Percentiles rank a stretch among this genome's conserved stretches.
These are phyloP conservation scores for Aspergillus kassunensis DNA, from an alignment of 495 filamentous ascomycete species.

Conservation along the genomic window DNA sequence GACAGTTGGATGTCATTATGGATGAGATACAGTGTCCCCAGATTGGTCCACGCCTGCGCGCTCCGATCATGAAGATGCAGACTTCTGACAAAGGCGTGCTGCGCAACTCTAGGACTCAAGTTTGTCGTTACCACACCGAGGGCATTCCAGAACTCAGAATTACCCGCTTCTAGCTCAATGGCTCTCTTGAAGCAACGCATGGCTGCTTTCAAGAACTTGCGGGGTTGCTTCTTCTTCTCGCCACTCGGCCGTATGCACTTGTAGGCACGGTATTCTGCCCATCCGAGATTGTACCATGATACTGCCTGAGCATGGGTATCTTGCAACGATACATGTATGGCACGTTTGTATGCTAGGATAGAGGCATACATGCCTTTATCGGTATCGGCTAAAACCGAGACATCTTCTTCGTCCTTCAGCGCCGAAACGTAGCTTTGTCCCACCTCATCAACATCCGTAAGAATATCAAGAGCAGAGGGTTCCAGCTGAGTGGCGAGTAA, in stretches of 20 bases:
- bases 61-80: slow-evolving; percentile 87
- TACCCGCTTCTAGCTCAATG: slow-evolving; percentile 92
- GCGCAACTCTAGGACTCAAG: slow-evolving; percentile 81
- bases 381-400: slow-evolving; percentile 34
- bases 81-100: slow-evolving; percentile 91
- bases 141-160: slow-evolving; percentile 96
- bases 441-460: slow-evolving; percentile 70
- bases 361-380: slow-evolving; percentile 55
- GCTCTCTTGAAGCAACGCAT: slow-evolving; percentile 93
- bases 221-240: slow-evolving; percentile 39
- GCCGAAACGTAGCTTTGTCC: slow-evolving; percentile 38
- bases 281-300: slow-evolving; percentile 94
- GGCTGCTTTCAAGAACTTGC: slow-evolving; percentile 71
- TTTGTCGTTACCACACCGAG: slow-evolving; percentile 84
- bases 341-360: slow-evolving; percentile 83
- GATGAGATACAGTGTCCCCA: slow-evolving; percentile 80
- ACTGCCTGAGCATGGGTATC: slow-evolving; percentile 92
- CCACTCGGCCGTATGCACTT: slow-evolving; percentile 47
- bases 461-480: slow-evolving; percentile 51
- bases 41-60: slow-evolving; percentile 81
- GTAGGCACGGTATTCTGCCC: slow-evolving; percentile 83
- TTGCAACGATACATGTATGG: slow-evolving; percentile 65
- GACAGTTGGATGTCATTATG: slow-evolving; percentile 80
- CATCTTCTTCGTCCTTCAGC: slow-evolving; percentile 40
- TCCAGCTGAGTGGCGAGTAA: slow-evolving; percentile 54